Conservation (phyloP, 371 early-diverging fungal species). For the Apophysomyces trapeziformis region DNA sequence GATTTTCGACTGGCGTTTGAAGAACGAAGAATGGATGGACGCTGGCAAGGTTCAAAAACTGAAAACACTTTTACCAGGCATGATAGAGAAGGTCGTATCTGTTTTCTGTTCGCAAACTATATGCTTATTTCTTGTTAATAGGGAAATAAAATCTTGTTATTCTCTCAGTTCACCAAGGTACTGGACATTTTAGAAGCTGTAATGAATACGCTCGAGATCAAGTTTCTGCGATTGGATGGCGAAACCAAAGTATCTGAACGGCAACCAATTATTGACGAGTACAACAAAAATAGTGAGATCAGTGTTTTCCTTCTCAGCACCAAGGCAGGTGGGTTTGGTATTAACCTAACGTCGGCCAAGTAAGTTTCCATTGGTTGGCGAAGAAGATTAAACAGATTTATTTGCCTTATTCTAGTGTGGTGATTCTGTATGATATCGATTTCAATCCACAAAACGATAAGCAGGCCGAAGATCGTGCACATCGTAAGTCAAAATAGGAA, state of each 20-base stretch:
- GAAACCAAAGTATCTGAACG: slow-evolving; percentile 69
- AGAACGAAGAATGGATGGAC: slow-evolving; percentile 71
- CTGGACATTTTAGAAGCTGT: slow-evolving; percentile 63
- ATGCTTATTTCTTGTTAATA: slow-evolving; percentile 18
- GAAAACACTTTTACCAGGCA: slow-evolving; percentile 60
- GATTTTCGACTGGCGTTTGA: slow-evolving; percentile 57
- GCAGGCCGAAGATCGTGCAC: slow-evolving; percentile 94
- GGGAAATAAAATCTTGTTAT: slow-evolving; percentile 75
- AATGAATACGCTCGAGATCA: slow-evolving; percentile 50
- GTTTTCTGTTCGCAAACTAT: slow-evolving; percentile 17
- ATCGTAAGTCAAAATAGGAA: slow-evolving; percentile 52
- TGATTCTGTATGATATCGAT: slow-evolving; percentile 91
- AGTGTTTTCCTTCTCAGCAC: slow-evolving; percentile 89
- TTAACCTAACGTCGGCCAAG: slow-evolving; percentile 92
- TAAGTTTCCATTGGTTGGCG: slow-evolving; percentile 19
- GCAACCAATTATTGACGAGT: slow-evolving; percentile 80
- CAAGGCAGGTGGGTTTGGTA: slow-evolving; percentile 90
- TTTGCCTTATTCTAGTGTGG: slow-evolving; percentile 47
- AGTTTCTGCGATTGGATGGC: slow-evolving; percentile 69
- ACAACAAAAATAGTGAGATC: slow-evolving; percentile 63
- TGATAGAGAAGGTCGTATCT: slow-evolving; percentile 36
- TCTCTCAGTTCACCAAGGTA: slow-evolving; percentile 84
- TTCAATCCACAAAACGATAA: slow-evolving; percentile 97
- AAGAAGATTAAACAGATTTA: not conserved
- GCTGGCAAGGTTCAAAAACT: slow-evolving; percentile 78